Conservation (phyloP, 169 alveolate species). For the Plasmodium berghei region DNA sequence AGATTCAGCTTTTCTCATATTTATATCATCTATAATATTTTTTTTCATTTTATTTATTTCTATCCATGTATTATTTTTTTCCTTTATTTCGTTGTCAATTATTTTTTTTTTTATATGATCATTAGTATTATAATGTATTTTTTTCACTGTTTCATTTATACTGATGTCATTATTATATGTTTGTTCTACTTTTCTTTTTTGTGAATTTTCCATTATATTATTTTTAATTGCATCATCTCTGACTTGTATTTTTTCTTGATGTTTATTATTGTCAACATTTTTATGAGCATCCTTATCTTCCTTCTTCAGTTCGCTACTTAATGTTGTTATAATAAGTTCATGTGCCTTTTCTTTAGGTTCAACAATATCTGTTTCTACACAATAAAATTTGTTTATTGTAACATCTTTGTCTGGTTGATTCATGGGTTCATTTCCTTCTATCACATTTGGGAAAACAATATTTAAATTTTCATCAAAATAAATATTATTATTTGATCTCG, state of each 20-base stretch:
- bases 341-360: not conserved
- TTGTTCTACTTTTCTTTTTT: not conserved
- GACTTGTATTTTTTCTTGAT: not conserved
- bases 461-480: conserved; percentile 3
- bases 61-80: not conserved
- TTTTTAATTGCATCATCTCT: not conserved
- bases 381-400: not conserved
- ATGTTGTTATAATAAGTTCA: too few relatives aligned
- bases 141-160: too few relatives aligned
- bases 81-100: too few relatives aligned
- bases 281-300: not conserved
- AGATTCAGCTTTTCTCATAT: conserved; percentile 39
- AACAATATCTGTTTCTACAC: not conserved
- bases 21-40: conserved; percentile 23
- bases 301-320: not conserved
- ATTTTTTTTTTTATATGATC: too few relatives aligned
- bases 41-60: conserved; percentile 6
- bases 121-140: too few relatives aligned
- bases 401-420: not conserved
- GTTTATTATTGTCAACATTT: not conserved
- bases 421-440: not conserved
- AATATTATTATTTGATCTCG: not conserved
- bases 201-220: not conserved
- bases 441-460: not conserved
- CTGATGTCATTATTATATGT: not conserved